Evolutionary conservation across 1,284 basidiomycete genomes (phyloP).

Genomic region (Austropuccinia psidii): DNA sequence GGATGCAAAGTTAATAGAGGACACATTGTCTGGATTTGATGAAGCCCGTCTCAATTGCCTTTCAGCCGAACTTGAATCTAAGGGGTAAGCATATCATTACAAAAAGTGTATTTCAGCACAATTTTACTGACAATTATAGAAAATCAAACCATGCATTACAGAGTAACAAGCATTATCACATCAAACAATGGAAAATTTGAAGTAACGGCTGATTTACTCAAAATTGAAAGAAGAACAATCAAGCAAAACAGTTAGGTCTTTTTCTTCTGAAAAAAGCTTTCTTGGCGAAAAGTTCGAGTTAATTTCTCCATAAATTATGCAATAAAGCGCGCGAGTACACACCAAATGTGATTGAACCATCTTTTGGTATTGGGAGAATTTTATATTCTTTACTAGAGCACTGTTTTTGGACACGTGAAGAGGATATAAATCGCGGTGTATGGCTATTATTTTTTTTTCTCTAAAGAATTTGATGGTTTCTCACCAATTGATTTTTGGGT

Average conservation of each 20-base stretch:
- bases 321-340: constrained; percentile 77
- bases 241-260: constrained; percentile 69
- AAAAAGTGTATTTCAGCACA: too few species aligned
- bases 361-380: constrained; percentile 95
- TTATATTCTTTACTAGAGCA: constrained; percentile 92
- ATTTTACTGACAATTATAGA: constrained; percentile 42
- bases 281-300: neutral
- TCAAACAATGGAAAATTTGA: too few species aligned
- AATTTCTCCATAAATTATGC: neutral
- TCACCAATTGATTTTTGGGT: constrained; percentile 23
- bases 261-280: neutral
- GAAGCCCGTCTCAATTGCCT: constrained; percentile 63
- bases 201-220: constrained; percentile 66
- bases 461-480: constrained; percentile 28
- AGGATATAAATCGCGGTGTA: constrained; percentile 78
- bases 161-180: constrained; percentile 17
- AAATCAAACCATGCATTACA: neutral
- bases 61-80: constrained; percentile 61
- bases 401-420: constrained; percentile 88
- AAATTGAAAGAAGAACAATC: constrained; percentile 74
- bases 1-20: constrained; percentile 67
- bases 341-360: constrained; percentile 98
- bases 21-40: constrained; percentile 61
- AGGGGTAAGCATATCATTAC: constrained; percentile 51
- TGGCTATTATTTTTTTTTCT: constrained; percentile 42